phyloP scores from a whole-genome alignment of 371 early-diverging fungal species.

The Syncephalastrum contaminatum region DNA sequence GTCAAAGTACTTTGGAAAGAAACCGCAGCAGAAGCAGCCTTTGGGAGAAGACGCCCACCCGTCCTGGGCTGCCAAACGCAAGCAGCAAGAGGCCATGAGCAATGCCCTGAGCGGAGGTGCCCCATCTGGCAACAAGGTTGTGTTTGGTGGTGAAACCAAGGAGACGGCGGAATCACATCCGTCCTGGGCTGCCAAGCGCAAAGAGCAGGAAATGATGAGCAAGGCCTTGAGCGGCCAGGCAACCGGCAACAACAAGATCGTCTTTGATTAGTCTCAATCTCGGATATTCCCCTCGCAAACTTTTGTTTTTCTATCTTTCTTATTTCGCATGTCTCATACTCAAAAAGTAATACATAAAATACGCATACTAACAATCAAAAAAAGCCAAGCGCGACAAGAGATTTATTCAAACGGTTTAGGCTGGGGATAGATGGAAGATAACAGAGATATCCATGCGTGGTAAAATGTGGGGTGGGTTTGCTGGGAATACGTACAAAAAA shows the following conservation, averaged over 20 bases:
- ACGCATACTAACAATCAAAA: too few species aligned
- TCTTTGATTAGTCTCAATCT: conserved; percentile 24
- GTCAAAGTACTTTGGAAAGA: conserved; percentile 5
- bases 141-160: neutral
- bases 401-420: too few species aligned
- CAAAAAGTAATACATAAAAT: too few species aligned
- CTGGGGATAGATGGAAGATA: too few species aligned
- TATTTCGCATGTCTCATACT: too few species aligned
- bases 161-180: conserved; percentile 32
- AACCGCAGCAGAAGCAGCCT: neutral
- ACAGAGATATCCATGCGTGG: too few species aligned
- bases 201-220: conserved; percentile 48
- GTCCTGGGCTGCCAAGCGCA: conserved; percentile 51
- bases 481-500: too few species aligned
- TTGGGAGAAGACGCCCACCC: conserved; percentile 33
- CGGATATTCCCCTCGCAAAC: too few species aligned
- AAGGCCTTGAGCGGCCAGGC: conserved; percentile 42
- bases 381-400: too few species aligned
- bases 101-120: conserved; percentile 43
- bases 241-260: conserved; percentile 40
- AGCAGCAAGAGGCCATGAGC: conserved; percentile 48
- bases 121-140: conserved; percentile 22
- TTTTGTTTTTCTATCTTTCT: too few species aligned
- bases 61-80: conserved; percentile 51
- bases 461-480: too few species aligned